phyloP scores from a whole-genome alignment of 352 stramenopile genomes.

The Peronosclerospora sorghi region DNA sequence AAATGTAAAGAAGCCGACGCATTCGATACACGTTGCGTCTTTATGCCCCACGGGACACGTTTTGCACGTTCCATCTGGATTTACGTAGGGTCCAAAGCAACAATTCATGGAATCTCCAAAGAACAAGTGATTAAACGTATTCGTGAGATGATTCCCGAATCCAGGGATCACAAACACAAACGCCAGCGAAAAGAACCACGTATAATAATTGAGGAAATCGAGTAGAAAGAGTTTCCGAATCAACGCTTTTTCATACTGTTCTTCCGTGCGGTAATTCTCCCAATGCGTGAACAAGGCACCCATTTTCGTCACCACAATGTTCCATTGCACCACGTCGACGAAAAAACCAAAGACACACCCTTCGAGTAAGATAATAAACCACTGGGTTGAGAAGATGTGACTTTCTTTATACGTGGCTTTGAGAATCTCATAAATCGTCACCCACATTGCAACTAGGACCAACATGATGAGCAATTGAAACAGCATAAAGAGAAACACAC shows the following conservation, averaged over 20 bases:
- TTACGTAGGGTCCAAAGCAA: constrained; percentile 79
- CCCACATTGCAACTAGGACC: constrained; percentile 72
- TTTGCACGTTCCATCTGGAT: constrained; percentile 53
- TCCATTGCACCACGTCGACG: constrained; percentile 84
- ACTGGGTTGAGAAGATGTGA: constrained; percentile 77
- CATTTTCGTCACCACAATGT: constrained; percentile 85
- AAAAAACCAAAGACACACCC: constrained; percentile 81
- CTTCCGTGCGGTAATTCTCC: constrained; percentile 82
- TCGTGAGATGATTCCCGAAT: constrained; percentile 75
- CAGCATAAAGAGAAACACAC: constrained; percentile 73
- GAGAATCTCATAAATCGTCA: constrained; percentile 83
- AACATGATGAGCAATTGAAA: constrained; percentile 80
- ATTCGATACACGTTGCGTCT: constrained; percentile 62
- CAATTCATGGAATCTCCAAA: constrained; percentile 79
- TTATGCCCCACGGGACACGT: constrained; percentile 54
- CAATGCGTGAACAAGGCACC: constrained; percentile 74
- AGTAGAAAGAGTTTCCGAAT: constrained; percentile 79
- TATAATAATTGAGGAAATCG: constrained; percentile 88
- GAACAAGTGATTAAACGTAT: constrained; percentile 73
- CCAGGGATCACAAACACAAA: constrained; percentile 84
- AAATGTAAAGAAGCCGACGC: constrained; percentile 73
- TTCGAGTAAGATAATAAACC: constrained; percentile 72
- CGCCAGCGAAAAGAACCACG: constrained; percentile 85
- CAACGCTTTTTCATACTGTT: constrained; percentile 69
- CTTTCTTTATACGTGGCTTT: constrained; percentile 70